Conservation (phyloP, 192 early-diverging fungal species). For the Mortierella alpina region DNA sequence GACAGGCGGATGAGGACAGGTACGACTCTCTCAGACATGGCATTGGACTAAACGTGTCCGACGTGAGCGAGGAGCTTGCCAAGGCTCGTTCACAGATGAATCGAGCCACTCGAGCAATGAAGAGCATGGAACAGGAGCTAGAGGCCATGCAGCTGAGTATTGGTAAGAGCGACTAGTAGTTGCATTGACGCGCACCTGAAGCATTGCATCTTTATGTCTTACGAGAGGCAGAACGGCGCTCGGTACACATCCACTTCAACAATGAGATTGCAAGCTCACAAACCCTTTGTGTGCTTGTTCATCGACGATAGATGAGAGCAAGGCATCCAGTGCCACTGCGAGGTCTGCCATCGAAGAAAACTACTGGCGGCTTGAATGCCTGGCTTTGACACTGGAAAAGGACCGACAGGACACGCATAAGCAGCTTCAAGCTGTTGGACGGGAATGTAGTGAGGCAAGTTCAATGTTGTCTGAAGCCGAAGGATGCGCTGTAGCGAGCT, state of each 20-base stretch:
- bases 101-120: conserved; percentile 47
- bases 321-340: conserved; percentile 29
- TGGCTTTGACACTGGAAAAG: conserved; percentile 40
- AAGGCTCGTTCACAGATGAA: conserved; percentile 40
- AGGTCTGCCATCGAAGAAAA: conserved; percentile 51
- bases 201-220: no score
- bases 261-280: no score
- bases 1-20: conserved; percentile 11
- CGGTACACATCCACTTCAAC: no score
- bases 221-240: no score
- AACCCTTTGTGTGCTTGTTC: no score
- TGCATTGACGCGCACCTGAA: background rate
- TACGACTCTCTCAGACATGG: conserved; percentile 48
- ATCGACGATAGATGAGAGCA: conserved; percentile 32
- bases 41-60: conserved; percentile 28
- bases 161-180: conserved; percentile 11
- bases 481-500: no score
- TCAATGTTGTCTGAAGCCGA: no score
- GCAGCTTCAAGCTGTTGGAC: conserved; percentile 20
- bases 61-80: conserved; percentile 42
- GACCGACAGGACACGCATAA: conserved; percentile 36
- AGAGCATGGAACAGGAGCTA: conserved; percentile 44
- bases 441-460: conserved; percentile 27
- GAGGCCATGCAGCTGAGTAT: conserved; percentile 41
- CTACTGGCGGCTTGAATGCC: conserved; percentile 46